Conservation (phyloP, 768 basidiomycete species). For the Boletus rubescentipes region DNA sequence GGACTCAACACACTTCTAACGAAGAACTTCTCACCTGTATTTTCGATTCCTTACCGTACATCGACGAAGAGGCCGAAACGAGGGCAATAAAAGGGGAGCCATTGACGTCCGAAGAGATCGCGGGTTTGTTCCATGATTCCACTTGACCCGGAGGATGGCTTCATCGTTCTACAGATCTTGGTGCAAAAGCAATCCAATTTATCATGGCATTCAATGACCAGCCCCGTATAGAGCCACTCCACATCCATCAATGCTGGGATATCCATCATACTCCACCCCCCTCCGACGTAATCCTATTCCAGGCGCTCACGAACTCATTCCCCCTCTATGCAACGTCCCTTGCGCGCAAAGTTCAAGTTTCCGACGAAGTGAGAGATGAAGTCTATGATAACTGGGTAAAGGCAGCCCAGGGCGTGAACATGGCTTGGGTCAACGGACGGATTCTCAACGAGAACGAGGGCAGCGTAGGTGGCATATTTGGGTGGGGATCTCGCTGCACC, state of each 20-base stretch:
- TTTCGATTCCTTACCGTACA: slow-evolving; percentile 32
- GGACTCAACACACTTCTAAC: slow-evolving; percentile 11
- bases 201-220: slow-evolving; percentile 56
- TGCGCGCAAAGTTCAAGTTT: slow-evolving; percentile 62
- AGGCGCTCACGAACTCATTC: slow-evolving; percentile 80
- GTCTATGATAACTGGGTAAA: slow-evolving; percentile 54
- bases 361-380: slow-evolving; percentile 52
- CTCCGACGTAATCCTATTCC: slow-evolving; percentile 38
- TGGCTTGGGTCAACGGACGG: slow-evolving; percentile 83
- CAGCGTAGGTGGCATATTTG: slow-evolving; percentile 53
- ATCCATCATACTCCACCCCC: slow-evolving; percentile 9
- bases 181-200: slow-evolving; percentile 72
- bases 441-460: slow-evolving; percentile 59
- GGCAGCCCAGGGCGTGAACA: slow-evolving; percentile 50
- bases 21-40: slow-evolving; percentile 27
- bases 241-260: slow-evolving; percentile 20
- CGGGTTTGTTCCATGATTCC: slow-evolving; percentile 37
- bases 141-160: background rate
- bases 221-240: slow-evolving; percentile 40
- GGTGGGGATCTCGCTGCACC: slow-evolving; percentile 35
- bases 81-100: slow-evolving; percentile 43
- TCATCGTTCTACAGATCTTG: slow-evolving; percentile 48
- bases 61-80: slow-evolving; percentile 29
- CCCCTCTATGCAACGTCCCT: slow-evolving; percentile 80
- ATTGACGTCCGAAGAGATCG: slow-evolving; percentile 52